A percentile compares a stretch with the other conserved stretches of the same genome.
These are phyloP conservation scores for Clarireedia sp. DNA, from an alignment of 2,329 filamentous ascomycete genomes.

Conservation along the genomic window DNA sequence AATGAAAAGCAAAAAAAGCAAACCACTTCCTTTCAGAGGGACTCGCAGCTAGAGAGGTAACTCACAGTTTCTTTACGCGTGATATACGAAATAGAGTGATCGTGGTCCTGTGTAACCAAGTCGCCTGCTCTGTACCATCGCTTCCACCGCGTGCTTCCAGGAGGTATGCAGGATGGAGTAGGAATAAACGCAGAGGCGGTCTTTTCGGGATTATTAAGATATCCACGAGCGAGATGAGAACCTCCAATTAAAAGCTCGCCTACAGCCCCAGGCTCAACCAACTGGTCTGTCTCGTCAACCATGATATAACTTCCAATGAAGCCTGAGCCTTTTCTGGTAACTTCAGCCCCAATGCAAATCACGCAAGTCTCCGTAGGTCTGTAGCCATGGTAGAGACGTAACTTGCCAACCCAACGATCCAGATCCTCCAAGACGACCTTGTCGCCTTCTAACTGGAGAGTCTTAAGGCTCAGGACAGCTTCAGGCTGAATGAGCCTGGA, in stretches of 20 bases:
- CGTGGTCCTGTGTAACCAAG: constrained; percentile 44
- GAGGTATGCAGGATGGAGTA: constrained; percentile 40
- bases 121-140: constrained; percentile 54
- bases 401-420: constrained; percentile 30
- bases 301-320: constrained; percentile 2
- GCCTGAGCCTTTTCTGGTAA: not conserved
- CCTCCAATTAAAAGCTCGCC: constrained; percentile 35
- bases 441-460: constrained; percentile 82
- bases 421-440: constrained; percentile 55
- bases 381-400: constrained; percentile 45
- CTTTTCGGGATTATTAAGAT: constrained; percentile 32
- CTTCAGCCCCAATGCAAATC: not conserved
- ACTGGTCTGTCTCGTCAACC: constrained; percentile 16
- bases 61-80: constrained; percentile 50
- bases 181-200: constrained; percentile 33
- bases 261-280: constrained; percentile 26
- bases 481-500: constrained; percentile 72
- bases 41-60: too few relatives aligned
- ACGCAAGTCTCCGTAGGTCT: constrained; percentile 44
- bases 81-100: constrained; percentile 45
- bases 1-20: too few relatives aligned
- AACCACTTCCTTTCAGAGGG: too few relatives aligned
- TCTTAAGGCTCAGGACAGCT: constrained; percentile 61
- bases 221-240: constrained; percentile 32
- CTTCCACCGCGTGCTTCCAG: constrained; percentile 27